Percentiles rank a stretch among this genome's conserved stretches.
These are phyloP conservation scores for Aspergillus hancockii DNA, from an alignment of 495 filamentous ascomycete species.

Conservation along the genomic window DNA sequence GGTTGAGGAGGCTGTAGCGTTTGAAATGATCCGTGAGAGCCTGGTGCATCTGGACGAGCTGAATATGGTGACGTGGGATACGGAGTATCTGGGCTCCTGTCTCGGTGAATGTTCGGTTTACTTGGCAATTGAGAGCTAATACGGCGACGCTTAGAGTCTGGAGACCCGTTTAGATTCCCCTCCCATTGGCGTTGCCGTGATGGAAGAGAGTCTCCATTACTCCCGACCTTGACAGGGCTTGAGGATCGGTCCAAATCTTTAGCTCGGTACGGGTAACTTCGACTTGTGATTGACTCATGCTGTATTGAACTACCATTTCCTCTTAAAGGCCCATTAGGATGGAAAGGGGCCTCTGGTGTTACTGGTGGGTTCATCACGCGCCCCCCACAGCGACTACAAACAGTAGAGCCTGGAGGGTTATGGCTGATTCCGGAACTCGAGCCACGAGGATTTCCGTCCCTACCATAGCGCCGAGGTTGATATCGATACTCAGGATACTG, in stretches of 20 bases:
- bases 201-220: constrained; percentile 20
- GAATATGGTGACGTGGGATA: constrained; percentile 36
- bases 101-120: constrained; percentile 31
- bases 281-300: constrained; percentile 20
- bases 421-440: constrained; percentile 38
- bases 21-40: constrained; percentile 32
- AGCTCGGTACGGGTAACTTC: constrained; percentile 26
- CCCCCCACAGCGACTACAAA: constrained; percentile 46
- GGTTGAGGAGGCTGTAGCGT: constrained; percentile 41
- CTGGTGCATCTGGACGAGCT: constrained; percentile 31
- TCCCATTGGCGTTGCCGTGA: constrained; percentile 32
- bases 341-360: constrained; percentile 43
- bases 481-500: constrained; percentile 95
- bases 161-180: constrained; percentile 32
- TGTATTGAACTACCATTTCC: constrained; percentile 21
- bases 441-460: constrained; percentile 40
- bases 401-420: constrained; percentile 40
- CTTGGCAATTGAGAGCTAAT: constrained; percentile 37
- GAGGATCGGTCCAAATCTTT: constrained; percentile 22
- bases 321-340: constrained; percentile 23
- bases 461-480: constrained; percentile 79
- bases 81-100: constrained; percentile 37
- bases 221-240: constrained; percentile 28
- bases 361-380: constrained; percentile 48
- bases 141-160: constrained; percentile 60